Percentiles rank a stretch among this genome's conserved stretches.
phyloP scores from a whole-genome alignment of 1,284 basidiomycete species.

The Rhodotorula sp. region DNA sequence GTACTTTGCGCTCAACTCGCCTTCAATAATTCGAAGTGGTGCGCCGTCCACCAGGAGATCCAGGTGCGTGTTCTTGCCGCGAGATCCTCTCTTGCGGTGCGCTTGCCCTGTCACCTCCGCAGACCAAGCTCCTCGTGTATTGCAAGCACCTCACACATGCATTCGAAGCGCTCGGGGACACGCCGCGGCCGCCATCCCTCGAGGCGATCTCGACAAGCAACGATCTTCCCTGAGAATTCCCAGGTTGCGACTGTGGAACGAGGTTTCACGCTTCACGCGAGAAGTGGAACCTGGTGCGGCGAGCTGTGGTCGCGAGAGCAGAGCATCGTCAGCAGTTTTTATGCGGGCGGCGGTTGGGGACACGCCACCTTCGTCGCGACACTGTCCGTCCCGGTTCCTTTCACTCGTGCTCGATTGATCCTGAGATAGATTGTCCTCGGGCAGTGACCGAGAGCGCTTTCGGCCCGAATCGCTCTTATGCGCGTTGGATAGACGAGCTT shows the following conservation, averaged over 20 bases:
- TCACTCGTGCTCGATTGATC: too few relatives aligned
- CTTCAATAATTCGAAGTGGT: constrained; percentile 36
- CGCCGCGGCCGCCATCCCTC: constrained; percentile 4
- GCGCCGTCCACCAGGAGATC: constrained; percentile 38
- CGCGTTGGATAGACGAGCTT: constrained; percentile 25
- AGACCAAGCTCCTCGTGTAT: constrained; percentile 42
- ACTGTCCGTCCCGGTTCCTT: constrained; percentile 14
- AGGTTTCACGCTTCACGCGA: constrained; percentile 19
- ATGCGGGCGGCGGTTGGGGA: constrained; percentile 40
- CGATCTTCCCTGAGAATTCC: too few relatives aligned
- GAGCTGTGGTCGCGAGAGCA: constrained; percentile 32
- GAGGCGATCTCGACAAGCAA: constrained; percentile 9
- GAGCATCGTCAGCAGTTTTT: constrained; percentile 43
- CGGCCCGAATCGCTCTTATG: constrained; percentile 22
- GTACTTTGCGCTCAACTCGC: constrained; percentile 11
- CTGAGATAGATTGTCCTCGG: too few relatives aligned
- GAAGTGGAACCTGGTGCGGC: constrained; percentile 35
- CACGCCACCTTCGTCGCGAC: constrained; percentile 38
- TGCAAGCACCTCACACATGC: constrained; percentile 39
- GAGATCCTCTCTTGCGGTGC: too few relatives aligned
- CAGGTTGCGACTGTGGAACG: constrained; percentile 29
- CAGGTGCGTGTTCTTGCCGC: constrained; percentile 14
- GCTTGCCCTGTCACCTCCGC: neutral
- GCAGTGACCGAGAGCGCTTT: constrained; percentile 4
- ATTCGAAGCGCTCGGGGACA: constrained; percentile 30